Base-by-base conservation (phyloP, 108 stramenopile genomes). In the Licmophora abbreviata region DNA sequence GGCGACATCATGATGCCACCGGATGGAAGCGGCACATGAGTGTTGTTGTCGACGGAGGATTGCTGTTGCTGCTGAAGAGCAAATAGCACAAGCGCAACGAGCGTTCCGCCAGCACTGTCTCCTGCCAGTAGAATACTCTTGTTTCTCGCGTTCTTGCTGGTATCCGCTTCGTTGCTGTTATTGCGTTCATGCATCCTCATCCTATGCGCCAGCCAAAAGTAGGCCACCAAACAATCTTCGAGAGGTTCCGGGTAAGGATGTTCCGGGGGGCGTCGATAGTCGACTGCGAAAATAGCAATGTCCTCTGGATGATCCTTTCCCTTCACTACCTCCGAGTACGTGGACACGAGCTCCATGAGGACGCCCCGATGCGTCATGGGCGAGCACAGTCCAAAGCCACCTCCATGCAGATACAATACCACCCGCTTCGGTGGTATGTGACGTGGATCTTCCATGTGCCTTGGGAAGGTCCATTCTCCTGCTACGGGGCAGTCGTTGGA, bases 321-420 rank as follows among this genome's bases (percentile, higher is more conserved):
- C n/a, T n/a, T n/a, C 12, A 35, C 34, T 2, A 20, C 38, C 3
- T 5, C 20, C 1, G 15, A 3, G 20, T 20, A 40, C 20, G 15
- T 40, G 5, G 15, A 18, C 1, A 20, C 38, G 20, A 40, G 38
- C 20, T 20, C 1, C 38, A 40, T 40, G 38, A 20, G 15, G 20
- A 40, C 20, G 5, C 38, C 38, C 15, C 38, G 38, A 40, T 40
- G 38, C 20, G 38, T 40, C 2, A 15, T 5, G 3, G 38, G 38
- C 20, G 38, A 18, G 5, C 38, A 40, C 20, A 40, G 20, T 40
- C 18, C 38, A 40, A 40, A 40, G 5, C 4, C 38, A 1, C 38
- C 38, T 18, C 38, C 38, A 40, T 40, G 38, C 15, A 40, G 38
- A 40, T 40, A 40, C 20, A 40, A 40, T 40, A 40, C 5, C 15